Conservation (phyloP, 306 rosid species). For the Vigna radiata region DNA sequence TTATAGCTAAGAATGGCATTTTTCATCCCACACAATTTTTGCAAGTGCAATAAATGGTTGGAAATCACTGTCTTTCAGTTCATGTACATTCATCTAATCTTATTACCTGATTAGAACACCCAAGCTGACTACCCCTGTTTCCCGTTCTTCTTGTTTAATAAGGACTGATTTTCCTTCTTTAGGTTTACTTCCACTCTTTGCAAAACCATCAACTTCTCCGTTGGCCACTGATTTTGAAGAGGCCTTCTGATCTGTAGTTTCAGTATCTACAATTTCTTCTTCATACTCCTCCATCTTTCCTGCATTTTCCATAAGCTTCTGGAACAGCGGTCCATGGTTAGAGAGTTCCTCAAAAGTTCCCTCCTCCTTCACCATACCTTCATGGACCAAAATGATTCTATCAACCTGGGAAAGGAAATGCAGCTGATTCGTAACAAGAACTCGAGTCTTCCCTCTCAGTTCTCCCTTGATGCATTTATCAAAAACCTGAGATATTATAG, state of each 20-base stretch:
- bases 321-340: slow-evolving; percentile 69
- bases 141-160: slow-evolving; percentile 91
- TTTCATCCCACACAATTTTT: slow-evolving; percentile 10
- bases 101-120: slow-evolving; percentile 74
- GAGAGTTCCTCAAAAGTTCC: slow-evolving; percentile 95
- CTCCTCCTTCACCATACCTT: slow-evolving; percentile 76
- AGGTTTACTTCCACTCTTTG: slow-evolving; percentile 48
- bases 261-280: slow-evolving; percentile 53
- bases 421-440: slow-evolving; percentile 96
- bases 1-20: slow-evolving; percentile 30
- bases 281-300: slow-evolving; percentile 83
- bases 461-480: slow-evolving; percentile 89
- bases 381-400: slow-evolving; percentile 74
- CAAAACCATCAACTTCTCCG: slow-evolving; percentile 48
- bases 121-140: slow-evolving; percentile 89
- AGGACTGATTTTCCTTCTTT: slow-evolving; percentile 76
- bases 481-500: slow-evolving; percentile 64
- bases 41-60: slow-evolving; percentile 25
- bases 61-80: slow-evolving; percentile 22
- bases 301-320: slow-evolving; percentile 92
- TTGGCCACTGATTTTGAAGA: slow-evolving; percentile 53
- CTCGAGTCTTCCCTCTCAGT: slow-evolving; percentile 83
- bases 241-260: slow-evolving; percentile 52
- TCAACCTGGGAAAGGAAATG: slow-evolving; percentile 96
- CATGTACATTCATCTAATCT: slow-evolving; percentile 15